Base-by-base conservation (phyloP, 2,329 filamentous ascomycete genomes). In the Colletotrichum lini region DNA sequence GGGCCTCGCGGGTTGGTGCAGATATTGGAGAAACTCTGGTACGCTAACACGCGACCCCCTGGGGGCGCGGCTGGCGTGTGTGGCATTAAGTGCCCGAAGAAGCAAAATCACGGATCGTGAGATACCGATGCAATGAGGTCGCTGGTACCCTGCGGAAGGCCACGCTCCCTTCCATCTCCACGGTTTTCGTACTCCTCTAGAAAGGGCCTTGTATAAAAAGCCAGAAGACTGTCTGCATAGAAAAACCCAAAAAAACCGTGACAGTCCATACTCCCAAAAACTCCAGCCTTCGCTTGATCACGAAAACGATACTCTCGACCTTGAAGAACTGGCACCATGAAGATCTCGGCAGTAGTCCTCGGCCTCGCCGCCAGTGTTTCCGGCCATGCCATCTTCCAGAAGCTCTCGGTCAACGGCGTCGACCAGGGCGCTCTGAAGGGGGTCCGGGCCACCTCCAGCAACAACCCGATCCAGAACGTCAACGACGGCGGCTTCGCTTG, bases 391-490 rank as follows among this genome's bases (percentile, higher is more conserved):
- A 84, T 86, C 74, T 84, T 84, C 73, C 78, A 80, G 70, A 77
- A 75, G 70, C 80, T 89, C 58, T 84, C 83, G 7, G 82, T 88
- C 70, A 82, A 87, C 69, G 85, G 84, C 50, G 80, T 78, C 23
- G 85, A 88, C 72, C 81, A 86, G 74, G 86, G 85, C 63, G 82
- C 85, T 73, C 81, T 87, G 40, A 82, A 82, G 72, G 87, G 85
- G 16, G 82, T 88, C 65, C 83, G 86, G 15, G 84, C 85, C 2
- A 84, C 87, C 1, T 80, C 77, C 21, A 83, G 80, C 76, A 86
- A 89, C 81, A 82, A 84, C 76, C 87, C 86, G 1, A 82, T 89
- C 65, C 81, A 83, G 67, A 83, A 85, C 56, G 84, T 87, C 57
- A 84, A 83, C 70, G 82, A 84, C 67, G 78, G 74, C 13, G 81